Percentiles rank a stretch among this genome's conserved stretches.
Evolutionary conservation across 495 filamentous ascomycete genomes (phyloP).

Genomic region (Aspergillus biplanus): DNA sequence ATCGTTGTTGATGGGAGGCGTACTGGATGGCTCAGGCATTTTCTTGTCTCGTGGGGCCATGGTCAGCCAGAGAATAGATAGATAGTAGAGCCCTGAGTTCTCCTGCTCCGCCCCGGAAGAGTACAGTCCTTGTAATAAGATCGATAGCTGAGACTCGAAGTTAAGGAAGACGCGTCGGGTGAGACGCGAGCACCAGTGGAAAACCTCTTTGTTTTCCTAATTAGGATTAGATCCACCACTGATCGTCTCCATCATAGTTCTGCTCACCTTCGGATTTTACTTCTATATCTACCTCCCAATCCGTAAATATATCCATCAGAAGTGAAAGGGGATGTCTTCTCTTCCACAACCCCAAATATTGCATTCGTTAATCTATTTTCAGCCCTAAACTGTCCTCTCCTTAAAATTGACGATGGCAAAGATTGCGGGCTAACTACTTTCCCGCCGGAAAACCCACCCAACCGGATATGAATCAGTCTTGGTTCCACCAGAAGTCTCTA

Average conservation of each 20-base stretch:
- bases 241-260: neutral
- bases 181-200: slow-evolving; percentile 14
- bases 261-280: neutral
- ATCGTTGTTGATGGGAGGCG: slow-evolving; percentile 63
- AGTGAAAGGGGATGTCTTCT: too few species aligned
- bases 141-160: neutral
- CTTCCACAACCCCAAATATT: too few species aligned
- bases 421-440: neutral
- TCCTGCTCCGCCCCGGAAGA: neutral
- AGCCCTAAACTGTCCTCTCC: neutral
- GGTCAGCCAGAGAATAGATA: neutral
- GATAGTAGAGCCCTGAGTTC: neutral
- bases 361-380: too few species aligned
- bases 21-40: slow-evolving; percentile 30
- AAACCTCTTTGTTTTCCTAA: slow-evolving; percentile 21
- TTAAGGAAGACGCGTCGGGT: slow-evolving; percentile 8
- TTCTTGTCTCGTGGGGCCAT: slow-evolving; percentile 25
- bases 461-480: neutral
- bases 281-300: too few species aligned
- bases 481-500: neutral
- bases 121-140: neutral
- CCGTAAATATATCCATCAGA: too few species aligned
- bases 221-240: slow-evolving; percentile 11
- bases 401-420: neutral
- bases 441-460: slow-evolving; percentile 15